Conservation (phyloP, 306 rosid genomes). For the Lotus japonicus region DNA sequence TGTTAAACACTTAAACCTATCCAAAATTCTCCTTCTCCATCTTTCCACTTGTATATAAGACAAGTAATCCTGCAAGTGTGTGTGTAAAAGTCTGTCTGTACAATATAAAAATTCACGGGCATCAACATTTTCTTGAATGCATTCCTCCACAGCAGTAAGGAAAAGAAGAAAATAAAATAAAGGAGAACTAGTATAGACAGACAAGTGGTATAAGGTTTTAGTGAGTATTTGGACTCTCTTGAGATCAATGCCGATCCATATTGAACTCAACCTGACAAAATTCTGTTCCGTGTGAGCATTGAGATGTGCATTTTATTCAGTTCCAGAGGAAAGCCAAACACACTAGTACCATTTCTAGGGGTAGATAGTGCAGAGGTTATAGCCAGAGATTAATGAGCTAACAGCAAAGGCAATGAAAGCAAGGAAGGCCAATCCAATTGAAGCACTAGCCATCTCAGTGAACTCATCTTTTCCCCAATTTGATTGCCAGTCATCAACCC, state of each 20-base stretch:
- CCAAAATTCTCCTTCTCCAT: slow-evolving; percentile 6
- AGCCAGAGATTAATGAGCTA: slow-evolving; percentile 85
- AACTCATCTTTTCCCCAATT: slow-evolving; percentile 98
- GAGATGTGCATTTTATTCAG: too few relatives aligned
- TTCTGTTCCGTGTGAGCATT: too few relatives aligned
- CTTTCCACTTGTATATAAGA: neutral
- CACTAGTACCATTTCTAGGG: slow-evolving; percentile 16
- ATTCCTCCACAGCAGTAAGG: slow-evolving; percentile 13
- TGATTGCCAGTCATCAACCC: slow-evolving; percentile 91
- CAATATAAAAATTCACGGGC: slow-evolving; percentile 20
- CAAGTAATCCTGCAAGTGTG: slow-evolving; percentile 3
- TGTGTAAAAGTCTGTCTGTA: slow-evolving; percentile 35
- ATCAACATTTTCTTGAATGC: slow-evolving; percentile 23
- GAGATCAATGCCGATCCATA: too few relatives aligned
- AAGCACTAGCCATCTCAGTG: slow-evolving; percentile 90
- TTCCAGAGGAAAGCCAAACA: too few relatives aligned
- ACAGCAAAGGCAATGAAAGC: slow-evolving; percentile 86
- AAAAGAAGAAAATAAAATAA: neutral
- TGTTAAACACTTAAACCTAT: neutral
- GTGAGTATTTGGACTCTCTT: too few relatives aligned
- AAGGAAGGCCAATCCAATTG: slow-evolving; percentile 72
- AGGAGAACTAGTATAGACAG: neutral
- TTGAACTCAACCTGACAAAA: too few relatives aligned
- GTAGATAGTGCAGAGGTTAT: slow-evolving; percentile 60
- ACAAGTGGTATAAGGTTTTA: slow-evolving; percentile 8